Evolutionary conservation across 139 green algal species (phyloP).

Genomic region (Tetraselmis chui): DNA sequence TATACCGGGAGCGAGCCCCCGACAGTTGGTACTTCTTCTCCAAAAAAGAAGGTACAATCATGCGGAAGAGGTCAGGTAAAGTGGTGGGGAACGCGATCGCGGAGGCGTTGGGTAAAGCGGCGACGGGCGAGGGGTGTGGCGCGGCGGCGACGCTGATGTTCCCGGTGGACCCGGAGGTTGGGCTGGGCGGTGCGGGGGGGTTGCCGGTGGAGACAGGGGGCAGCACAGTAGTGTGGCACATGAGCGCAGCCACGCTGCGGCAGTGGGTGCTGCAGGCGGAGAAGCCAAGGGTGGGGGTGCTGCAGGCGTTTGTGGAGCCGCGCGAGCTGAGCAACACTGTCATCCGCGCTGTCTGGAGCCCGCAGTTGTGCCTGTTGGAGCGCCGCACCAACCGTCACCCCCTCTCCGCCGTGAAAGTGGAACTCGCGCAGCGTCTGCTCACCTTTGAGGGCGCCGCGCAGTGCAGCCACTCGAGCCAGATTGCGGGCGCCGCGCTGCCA

Average conservation of each 20-base stretch:
- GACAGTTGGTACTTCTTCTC: not conserved
- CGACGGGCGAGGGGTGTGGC: not conserved
- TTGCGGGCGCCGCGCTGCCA: not conserved
- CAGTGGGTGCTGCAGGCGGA: not conserved
- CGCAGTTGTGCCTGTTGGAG: not conserved
- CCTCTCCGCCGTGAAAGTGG: not conserved
- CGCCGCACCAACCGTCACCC: not conserved
- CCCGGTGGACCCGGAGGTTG: not conserved
- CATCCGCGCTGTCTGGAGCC: not conserved
- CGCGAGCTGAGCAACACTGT: not conserved
- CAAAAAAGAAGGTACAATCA: not conserved
- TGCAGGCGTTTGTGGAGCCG: not conserved
- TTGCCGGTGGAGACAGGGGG: not conserved
- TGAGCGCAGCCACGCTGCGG: not conserved
- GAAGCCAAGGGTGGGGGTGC: not conserved
- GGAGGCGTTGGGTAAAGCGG: not conserved
- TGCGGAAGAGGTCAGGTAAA: not conserved
- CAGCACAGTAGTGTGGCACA: not conserved
- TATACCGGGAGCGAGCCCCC: not conserved
- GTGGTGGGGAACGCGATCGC: not conserved
- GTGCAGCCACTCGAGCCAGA: not conserved
- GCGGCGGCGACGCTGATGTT: not conserved
- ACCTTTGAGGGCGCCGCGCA: not conserved
- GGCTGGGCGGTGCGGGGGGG: no score
- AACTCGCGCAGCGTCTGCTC: not conserved